A percentile compares a stretch with the other conserved stretches of the same genome.
Conservation (phyloP, 1,284 basidiomycete species). For the Trichosporon asahii region DNA sequence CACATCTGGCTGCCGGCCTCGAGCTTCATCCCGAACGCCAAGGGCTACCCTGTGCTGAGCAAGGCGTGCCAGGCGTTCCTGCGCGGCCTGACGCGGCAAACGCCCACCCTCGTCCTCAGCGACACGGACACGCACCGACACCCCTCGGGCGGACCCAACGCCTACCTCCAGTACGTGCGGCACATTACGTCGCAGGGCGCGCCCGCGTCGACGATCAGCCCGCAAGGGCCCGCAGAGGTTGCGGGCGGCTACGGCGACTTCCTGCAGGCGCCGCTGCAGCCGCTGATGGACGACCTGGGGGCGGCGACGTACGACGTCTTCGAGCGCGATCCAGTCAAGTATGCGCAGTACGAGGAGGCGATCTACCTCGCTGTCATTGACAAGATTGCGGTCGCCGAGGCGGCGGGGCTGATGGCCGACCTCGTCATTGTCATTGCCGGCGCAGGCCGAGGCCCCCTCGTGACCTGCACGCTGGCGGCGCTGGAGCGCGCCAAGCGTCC, state of each 20-base stretch:
- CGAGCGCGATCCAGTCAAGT: conserved; percentile 96
- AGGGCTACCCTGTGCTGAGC: conserved; percentile 93
- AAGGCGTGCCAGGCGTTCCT: conserved; percentile 88
- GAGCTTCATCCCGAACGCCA: conserved; percentile 90
- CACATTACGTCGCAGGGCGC: conserved; percentile 68
- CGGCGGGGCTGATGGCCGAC: conserved; percentile 6
- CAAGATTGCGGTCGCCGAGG: conserved; percentile 51
- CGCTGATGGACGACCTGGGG: conserved; percentile 94
- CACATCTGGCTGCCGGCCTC: conserved; percentile 84
- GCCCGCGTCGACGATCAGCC: conserved; percentile 26
- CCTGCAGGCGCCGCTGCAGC: conserved; percentile 93
- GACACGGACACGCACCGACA: conserved; percentile 65
- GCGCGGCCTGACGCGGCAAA: conserved; percentile 79
- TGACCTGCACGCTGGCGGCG: conserved; percentile 79
- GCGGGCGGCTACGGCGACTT: conserved; percentile 92
- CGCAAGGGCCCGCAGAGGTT: conserved; percentile 68
- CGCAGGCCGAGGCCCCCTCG: conserved; percentile 90
- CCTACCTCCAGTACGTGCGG: conserved; percentile 85
- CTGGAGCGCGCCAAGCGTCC: conserved; percentile 66
- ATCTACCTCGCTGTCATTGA: conserved; percentile 77
- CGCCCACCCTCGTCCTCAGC: conserved; percentile 75
- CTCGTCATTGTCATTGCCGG: conserved; percentile 80
- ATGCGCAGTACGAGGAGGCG: conserved; percentile 91
- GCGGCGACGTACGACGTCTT: conserved; percentile 96
- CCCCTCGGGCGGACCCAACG: conserved; percentile 72